Conservation (phyloP, 148 eudicot genomes). For the Talinum fruticosum region DNA sequence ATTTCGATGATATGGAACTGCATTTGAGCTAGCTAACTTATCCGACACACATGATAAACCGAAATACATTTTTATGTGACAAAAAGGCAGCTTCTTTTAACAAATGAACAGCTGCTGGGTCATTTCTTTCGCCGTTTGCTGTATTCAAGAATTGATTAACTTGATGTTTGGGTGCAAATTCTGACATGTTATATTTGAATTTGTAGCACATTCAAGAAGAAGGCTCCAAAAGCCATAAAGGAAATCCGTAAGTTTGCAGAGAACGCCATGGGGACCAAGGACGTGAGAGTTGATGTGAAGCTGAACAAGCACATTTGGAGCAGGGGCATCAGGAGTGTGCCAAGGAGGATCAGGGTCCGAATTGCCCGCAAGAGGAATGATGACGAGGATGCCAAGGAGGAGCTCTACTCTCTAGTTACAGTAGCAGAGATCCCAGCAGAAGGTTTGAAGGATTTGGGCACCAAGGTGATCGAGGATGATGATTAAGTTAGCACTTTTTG, state of each 20-base stretch:
- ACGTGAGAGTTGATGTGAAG: constrained; percentile 61
- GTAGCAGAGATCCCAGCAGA: constrained; percentile 61
- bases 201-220: constrained; percentile 61
- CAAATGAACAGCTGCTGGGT: background rate
- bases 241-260: constrained; percentile 61
- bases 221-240: constrained; percentile 64
- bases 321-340: constrained; percentile 69
- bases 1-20: background rate
- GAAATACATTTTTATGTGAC: background rate
- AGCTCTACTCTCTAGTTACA: constrained; percentile 66
- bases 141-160: background rate
- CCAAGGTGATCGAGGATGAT: constrained; percentile 42
- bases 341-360: constrained; percentile 34
- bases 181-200: background rate
- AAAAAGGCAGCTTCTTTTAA: background rate
- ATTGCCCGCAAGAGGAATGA: constrained; percentile 52
- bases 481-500: constrained; percentile 2
- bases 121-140: background rate
- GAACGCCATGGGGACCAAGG: constrained; percentile 62
- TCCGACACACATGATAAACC: no score
- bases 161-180: background rate
- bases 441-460: constrained; percentile 58
- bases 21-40: no score
- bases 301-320: constrained; percentile 71
- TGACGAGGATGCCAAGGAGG: constrained; percentile 74